Conservation (phyloP, 495 filamentous ascomycete genomes). For the Penicillium egyptiacum region DNA sequence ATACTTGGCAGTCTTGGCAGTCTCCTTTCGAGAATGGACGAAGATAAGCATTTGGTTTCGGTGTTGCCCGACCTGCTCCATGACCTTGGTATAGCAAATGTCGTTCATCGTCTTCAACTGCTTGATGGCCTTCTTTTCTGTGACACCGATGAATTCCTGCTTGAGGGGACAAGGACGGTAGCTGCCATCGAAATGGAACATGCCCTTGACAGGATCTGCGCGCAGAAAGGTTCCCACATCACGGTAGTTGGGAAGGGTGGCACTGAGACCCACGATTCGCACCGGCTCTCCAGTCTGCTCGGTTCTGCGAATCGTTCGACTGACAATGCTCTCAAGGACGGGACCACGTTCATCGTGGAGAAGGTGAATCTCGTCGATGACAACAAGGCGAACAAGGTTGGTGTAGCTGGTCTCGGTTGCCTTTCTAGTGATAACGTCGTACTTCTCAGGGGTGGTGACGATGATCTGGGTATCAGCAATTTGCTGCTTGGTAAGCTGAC, state of each 20-base stretch:
- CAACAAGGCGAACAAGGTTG: conserved; percentile 88
- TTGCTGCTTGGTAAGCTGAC: conserved; percentile 97
- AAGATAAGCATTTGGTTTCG: conserved; percentile 98
- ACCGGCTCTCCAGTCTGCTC: conserved; percentile 93
- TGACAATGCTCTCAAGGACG: conserved; percentile 95
- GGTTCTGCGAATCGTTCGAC: conserved; percentile 84
- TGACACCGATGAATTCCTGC: conserved; percentile 97
- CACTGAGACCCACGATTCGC: conserved; percentile 87
- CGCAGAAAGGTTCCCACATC: conserved; percentile 96
- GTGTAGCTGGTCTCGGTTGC: conserved; percentile 97
- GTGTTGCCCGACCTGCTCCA: conserved; percentile 91
- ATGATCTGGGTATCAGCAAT: conserved; percentile 98
- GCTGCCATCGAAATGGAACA: conserved; percentile 96
- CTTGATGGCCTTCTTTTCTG: conserved; percentile 98
- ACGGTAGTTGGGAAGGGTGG: conserved; percentile 93
- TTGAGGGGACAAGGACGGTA: conserved; percentile 89
- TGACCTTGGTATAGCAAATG: conserved; percentile 94
- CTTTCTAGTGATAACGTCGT: conserved; percentile 98
- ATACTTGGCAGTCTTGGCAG: conserved; percentile 93
- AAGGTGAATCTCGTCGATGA: conserved; percentile 98
- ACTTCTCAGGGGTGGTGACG: conserved; percentile 98
- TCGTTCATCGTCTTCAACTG: conserved; percentile 99
- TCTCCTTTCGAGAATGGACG: conserved; percentile 97
- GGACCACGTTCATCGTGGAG: conserved; percentile 97
- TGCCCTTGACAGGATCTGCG: conserved; percentile 77